These are phyloP conservation scores for Coleophoma cylindrospora DNA, from an alignment of 2,329 filamentous ascomycete genomes.

Conservation along the genomic window DNA sequence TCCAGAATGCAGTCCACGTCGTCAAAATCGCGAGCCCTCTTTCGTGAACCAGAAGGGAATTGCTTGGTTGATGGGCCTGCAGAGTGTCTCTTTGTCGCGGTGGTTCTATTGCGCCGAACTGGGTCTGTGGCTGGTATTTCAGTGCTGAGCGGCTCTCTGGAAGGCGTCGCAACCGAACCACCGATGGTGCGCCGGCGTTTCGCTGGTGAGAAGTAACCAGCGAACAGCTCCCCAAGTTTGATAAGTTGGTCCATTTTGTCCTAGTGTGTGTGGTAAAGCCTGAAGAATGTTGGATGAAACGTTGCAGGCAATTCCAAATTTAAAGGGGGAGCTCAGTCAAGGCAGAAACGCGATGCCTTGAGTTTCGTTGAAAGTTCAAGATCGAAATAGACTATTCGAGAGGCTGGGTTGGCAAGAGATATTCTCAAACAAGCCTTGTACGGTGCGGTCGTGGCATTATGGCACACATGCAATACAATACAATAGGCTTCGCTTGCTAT, in stretches of 20 bases:
- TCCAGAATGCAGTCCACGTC: slow-evolving; percentile 3
- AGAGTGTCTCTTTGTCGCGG: slow-evolving; percentile 12
- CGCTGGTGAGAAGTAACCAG: slow-evolving; percentile 21
- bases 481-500: no score
- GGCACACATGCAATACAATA: no score
- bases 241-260: slow-evolving; percentile 20
- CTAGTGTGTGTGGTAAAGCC: no score
- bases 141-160: neutral
- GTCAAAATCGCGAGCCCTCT: slow-evolving; percentile 19
- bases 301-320: no score
- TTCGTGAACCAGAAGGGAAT: slow-evolving; percentile 7
- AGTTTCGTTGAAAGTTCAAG: no score
- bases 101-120: slow-evolving; percentile 5
- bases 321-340: no score
- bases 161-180: slow-evolving; percentile 8
- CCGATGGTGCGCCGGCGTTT: slow-evolving; percentile 24
- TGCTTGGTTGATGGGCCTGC: slow-evolving; percentile 11
- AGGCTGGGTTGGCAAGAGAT: no score
- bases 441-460: no score
- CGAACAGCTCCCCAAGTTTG: slow-evolving; percentile 20
- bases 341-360: no score
- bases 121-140: neutral
- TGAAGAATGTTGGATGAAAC: no score
- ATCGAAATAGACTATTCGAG: no score
- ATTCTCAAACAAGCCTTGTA: no score